phyloP scores from a whole-genome alignment of 306 rosid genomes.

The Trichosanthes truncata region DNA sequence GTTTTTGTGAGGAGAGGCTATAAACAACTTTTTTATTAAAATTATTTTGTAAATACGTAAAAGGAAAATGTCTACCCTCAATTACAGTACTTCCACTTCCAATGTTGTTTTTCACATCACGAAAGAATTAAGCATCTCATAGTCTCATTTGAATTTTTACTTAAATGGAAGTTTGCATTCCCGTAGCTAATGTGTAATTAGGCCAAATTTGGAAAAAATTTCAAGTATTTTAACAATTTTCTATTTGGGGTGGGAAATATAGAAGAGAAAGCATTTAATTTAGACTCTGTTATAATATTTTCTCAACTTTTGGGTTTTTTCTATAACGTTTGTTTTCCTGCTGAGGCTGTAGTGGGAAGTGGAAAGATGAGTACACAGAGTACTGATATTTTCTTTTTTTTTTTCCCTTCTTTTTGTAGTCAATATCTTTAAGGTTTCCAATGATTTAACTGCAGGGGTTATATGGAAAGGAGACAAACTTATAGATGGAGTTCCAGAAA shows the following conservation, averaged over 20 bases:
- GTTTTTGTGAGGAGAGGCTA: background rate
- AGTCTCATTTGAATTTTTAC: background rate
- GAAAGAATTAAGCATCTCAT: background rate
- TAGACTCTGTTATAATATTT: background rate
- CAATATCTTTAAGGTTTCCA: background rate
- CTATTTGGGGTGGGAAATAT: background rate
- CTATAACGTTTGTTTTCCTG: background rate
- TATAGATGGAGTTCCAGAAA: constrained; percentile 89
- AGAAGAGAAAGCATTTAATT: background rate
- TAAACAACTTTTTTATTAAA: background rate
- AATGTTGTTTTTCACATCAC: background rate
- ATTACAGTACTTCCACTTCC: background rate
- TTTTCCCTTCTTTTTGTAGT: background rate
- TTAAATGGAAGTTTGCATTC: background rate
- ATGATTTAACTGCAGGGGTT: constrained; percentile 53
- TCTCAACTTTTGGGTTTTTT: background rate
- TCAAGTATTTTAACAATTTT: background rate
- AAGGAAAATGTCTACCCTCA: background rate
- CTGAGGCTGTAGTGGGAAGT: background rate
- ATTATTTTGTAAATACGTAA: background rate
- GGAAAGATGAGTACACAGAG: background rate
- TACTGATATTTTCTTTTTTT: background rate
- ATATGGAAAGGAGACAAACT: constrained; percentile 98
- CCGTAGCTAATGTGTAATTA: background rate
- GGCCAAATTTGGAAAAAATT: background rate